A percentile compares a stretch with the other conserved stretches of the same genome.
These are phyloP conservation scores for Phaseolus coccineus DNA, from an alignment of 331 rosid genomes.

Conservation along the genomic window DNA sequence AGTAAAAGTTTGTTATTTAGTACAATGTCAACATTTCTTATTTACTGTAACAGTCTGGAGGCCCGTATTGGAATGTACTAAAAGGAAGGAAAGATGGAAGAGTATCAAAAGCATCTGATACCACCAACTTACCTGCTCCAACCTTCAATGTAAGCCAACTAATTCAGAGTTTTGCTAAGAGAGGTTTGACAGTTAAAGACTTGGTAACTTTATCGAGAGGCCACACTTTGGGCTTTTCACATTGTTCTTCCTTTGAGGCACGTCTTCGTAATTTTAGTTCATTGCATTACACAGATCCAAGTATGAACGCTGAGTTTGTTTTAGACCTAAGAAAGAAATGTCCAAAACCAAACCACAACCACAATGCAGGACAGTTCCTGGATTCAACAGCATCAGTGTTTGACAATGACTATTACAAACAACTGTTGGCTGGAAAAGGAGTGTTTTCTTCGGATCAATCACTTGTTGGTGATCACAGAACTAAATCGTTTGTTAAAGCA, in stretches of 20 bases:
- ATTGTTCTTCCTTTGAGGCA: conserved; percentile 74
- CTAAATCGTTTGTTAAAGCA: conserved; percentile 73
- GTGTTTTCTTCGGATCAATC: conserved; percentile 78
- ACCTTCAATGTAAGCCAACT: conserved; percentile 67
- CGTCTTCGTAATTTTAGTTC: conserved; percentile 63
- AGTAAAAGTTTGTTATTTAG: conserved; percentile 11
- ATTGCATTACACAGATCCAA: conserved; percentile 64
- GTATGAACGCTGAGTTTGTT: conserved; percentile 59
- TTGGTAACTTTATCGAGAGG: conserved; percentile 83
- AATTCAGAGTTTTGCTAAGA: conserved; percentile 65
- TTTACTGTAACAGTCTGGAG: conserved; percentile 63
- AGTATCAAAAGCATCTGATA: conserved; percentile 75
- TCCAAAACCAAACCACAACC: conserved; percentile 62
- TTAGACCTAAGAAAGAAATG: conserved; percentile 61
- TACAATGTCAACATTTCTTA: background rate
- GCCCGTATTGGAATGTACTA: conserved; percentile 80
- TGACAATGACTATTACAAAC: conserved; percentile 75
- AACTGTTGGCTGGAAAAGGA: conserved; percentile 58
- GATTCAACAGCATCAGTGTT: conserved; percentile 78
- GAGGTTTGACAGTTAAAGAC: conserved; percentile 76
- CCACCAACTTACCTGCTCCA: conserved; percentile 77
- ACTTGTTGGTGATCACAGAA: conserved; percentile 65
- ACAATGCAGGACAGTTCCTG: conserved; percentile 61
- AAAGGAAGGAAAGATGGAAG: conserved; percentile 91
- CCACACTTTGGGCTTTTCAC: conserved; percentile 87